These are phyloP conservation scores for Stagonosporopsis chrysanthemi DNA, from an alignment of 2,329 filamentous ascomycete genomes.

Conservation along the genomic window DNA sequence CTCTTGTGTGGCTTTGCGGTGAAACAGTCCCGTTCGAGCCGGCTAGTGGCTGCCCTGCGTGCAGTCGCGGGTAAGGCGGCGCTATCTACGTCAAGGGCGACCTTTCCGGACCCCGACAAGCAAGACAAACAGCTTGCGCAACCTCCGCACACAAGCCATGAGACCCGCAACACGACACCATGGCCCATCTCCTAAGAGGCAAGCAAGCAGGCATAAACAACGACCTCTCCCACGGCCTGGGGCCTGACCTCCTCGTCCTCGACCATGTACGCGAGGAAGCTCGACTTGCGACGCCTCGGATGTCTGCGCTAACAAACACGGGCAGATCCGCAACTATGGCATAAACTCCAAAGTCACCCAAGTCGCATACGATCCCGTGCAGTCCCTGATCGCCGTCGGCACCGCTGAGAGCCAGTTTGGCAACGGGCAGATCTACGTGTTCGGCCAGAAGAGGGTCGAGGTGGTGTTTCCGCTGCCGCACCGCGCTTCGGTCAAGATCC, in stretches of 20 bases:
- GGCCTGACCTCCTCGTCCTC: conserved; percentile 77
- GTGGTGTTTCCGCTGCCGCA: conserved; percentile 75
- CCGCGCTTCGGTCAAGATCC: conserved; percentile 74
- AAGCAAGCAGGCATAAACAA: conserved; percentile 94
- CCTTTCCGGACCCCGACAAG: conserved; percentile 22
- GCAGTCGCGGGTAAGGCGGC: conserved; percentile 14
- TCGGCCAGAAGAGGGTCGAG: conserved; percentile 82
- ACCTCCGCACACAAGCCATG: conserved; percentile 33
- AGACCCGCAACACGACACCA: conserved; percentile 52
- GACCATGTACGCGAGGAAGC: conserved; percentile 70
- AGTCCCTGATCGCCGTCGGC: conserved; percentile 90
- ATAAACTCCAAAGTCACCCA: conserved; percentile 73
- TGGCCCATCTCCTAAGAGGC: conserved; percentile 87
- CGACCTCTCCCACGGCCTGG: conserved; percentile 84
- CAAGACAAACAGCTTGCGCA: conserved; percentile 23
- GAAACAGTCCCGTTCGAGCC: conserved; percentile 20
- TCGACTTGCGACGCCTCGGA: conserved; percentile 1
- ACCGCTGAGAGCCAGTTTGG: conserved; percentile 89
- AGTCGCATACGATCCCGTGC: conserved; percentile 89
- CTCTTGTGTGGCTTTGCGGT: not conserved
- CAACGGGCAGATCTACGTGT: conserved; percentile 85
- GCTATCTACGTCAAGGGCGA: conserved; percentile 19
- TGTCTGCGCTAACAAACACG: conserved; percentile 27
- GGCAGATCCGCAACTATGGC: conserved; percentile 54
- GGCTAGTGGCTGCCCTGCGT: conserved; percentile 29